phyloP scores from a whole-genome alignment of 2,329 filamentous ascomycete species.

The Aspergillus quadrilineatus region DNA sequence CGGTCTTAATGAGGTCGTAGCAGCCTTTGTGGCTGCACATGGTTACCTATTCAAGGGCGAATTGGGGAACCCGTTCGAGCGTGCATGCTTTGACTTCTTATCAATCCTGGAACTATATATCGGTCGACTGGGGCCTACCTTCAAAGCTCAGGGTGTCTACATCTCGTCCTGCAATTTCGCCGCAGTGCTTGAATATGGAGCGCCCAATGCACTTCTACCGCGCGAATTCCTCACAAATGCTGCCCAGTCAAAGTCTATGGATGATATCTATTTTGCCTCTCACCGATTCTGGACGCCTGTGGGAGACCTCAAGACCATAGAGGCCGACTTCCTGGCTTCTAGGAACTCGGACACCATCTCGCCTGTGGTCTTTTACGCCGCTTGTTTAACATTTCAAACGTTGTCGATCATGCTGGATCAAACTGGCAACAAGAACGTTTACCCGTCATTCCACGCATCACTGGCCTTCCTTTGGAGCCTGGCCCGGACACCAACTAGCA shows the following conservation, averaged over 20 bases:
- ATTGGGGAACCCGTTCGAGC: constrained; percentile 39
- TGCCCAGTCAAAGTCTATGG: constrained; percentile 14
- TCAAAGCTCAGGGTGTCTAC: constrained; percentile 55
- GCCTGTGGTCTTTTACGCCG: constrained; percentile 39
- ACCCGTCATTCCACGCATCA: constrained; percentile 56
- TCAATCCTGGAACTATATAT: constrained; percentile 50
- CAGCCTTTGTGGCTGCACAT: constrained; percentile 55
- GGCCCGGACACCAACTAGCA: constrained; percentile 37
- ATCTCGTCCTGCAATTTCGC: constrained; percentile 57
- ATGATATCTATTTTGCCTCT: constrained; percentile 21
- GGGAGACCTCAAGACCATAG: constrained; percentile 13
- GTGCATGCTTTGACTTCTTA: constrained; percentile 43
- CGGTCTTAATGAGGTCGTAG: constrained; percentile 40
- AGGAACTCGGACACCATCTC: constrained; percentile 20
- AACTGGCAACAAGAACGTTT: constrained; percentile 52
- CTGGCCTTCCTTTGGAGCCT: constrained; percentile 53
- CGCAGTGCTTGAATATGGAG: constrained; percentile 56
- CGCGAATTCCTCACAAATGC: constrained; percentile 26
- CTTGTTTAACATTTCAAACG: constrained; percentile 43
- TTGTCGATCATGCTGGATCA: constrained; percentile 47
- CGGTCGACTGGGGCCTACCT: constrained; percentile 47
- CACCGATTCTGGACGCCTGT: constrained; percentile 24
- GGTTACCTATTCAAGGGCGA: constrained; percentile 48
- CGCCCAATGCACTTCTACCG: constrained; percentile 34
- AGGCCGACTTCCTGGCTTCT: constrained; percentile 17